Base-by-base conservation (phyloP, 371 early-diverging fungal genomes). In the Lichtheimia corymbifera region DNA sequence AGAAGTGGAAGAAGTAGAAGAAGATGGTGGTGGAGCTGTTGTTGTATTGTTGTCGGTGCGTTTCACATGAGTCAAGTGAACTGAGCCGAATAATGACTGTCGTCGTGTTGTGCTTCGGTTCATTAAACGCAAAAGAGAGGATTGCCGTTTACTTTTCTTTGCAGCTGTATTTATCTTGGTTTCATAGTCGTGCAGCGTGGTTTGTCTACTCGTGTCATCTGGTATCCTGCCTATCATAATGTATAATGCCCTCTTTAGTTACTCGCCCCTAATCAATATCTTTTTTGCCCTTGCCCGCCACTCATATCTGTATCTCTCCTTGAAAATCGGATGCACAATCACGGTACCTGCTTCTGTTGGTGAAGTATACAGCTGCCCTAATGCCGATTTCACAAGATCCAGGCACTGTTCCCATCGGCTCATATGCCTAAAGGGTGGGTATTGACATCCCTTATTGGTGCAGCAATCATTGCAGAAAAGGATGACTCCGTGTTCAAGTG, bases 321-420 rank as follows among this genome's bases (percentile, higher is more conserved):
- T 35, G 35, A 35, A 35, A 35, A 35, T 35, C 35, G 35, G 35
- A 35, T 35, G 35, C 35, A 35, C 35, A 35, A 35, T 35, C 35
- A 35, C 35, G 35, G 35, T 35, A 35, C 35, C 35, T 35, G 35
- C 35, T 35, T 35, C 35, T 35, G 35, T 35, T 35, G 35, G 35
- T 9, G 35, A 35, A 9, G 35, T 17, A 11, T 18, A 47, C 11
- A 47, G 78, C 13, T 93, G 79, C 58, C 84, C 80, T 55, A 94
- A 77, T 15, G 93, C 92, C 35, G 91, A 87, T 3, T 87, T 77
- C 64, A 95, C 77, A 30, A 93, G 74, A 67, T 91, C 92, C 20
- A 89, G 85, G 63, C 91, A 94, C 71, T 94, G 93, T 62, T 93
- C 86, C 22, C 94, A 82, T 66, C 60, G 60, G 40, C 40, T 60